A percentile compares a stretch with the other conserved stretches of the same genome.
Evolutionary conservation across 2,329 filamentous ascomycete genomes (phyloP).

Genomic region (Colletotrichum incanum): DNA sequence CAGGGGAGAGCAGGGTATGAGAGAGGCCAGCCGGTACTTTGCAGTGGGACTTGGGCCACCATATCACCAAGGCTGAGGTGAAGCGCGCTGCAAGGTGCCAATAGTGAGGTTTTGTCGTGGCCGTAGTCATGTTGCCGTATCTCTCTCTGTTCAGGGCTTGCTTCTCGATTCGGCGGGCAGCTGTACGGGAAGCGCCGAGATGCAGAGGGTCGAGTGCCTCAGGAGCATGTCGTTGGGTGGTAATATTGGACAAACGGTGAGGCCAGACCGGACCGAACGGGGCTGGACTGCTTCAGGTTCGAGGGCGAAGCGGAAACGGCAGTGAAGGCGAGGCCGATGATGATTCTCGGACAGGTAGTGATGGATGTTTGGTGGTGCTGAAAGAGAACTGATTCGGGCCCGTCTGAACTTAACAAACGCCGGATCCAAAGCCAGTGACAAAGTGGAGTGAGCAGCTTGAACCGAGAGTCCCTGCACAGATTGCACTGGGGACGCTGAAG

Average conservation of each 20-base stretch:
- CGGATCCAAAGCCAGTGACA: slow-evolving; percentile 18
- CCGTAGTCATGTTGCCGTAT: not conserved
- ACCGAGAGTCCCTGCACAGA: not conserved
- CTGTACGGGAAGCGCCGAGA: slow-evolving; percentile 26
- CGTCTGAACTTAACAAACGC: slow-evolving; percentile 8
- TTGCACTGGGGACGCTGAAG: not conserved
- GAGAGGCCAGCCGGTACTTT: slow-evolving; percentile 6
- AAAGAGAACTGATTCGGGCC: slow-evolving; percentile 14
- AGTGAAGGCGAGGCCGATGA: slow-evolving; percentile 15
- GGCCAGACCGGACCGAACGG: slow-evolving; percentile 21
- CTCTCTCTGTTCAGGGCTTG: not conserved
- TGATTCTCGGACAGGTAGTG: not conserved
- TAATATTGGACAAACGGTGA: slow-evolving; percentile 25
- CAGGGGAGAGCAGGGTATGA: not conserved
- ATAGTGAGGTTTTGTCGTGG: slow-evolving; percentile 35
- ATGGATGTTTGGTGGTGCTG: slow-evolving; percentile 3
- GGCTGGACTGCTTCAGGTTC: slow-evolving; percentile 29
- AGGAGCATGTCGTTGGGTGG: slow-evolving; percentile 8
- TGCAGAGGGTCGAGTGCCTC: slow-evolving; percentile 1
- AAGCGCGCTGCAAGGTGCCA: slow-evolving; percentile 32
- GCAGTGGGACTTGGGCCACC: slow-evolving; percentile 15
- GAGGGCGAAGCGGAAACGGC: not conserved
- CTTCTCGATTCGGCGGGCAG: not conserved
- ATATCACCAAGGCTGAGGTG: slow-evolving; percentile 26
- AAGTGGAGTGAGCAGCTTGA: not conserved